A percentile compares a stretch with the other conserved stretches of the same genome.
Evolutionary conservation across 2,329 filamentous ascomycete species (phyloP).

Genomic region (Neofusicoccum laricinum): DNA sequence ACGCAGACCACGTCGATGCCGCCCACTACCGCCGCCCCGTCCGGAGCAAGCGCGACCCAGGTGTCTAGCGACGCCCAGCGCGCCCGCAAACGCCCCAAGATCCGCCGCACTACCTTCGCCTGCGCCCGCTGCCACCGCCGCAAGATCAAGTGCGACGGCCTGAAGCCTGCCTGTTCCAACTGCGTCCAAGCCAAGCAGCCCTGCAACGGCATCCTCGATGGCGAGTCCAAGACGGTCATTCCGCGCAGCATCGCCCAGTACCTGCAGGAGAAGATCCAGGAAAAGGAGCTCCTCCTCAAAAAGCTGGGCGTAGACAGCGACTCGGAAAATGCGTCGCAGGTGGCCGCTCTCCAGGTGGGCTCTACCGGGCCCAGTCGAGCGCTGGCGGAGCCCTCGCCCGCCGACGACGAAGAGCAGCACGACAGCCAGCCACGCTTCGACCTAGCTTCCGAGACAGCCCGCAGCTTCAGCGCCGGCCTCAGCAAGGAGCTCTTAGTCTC

Average conservation of each 20-base stretch:
- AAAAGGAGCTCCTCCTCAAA: slow-evolving; percentile 11
- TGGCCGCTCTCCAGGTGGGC: background rate
- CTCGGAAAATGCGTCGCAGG: background rate
- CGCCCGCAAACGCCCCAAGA: slow-evolving; percentile 15
- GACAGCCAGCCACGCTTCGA: background rate
- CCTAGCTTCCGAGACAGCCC: slow-evolving; percentile 7
- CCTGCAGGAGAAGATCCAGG: slow-evolving; percentile 16
- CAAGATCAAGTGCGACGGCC: slow-evolving; percentile 17
- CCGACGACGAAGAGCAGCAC: background rate
- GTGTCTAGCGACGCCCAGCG: slow-evolving; percentile 8
- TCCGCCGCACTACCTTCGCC: slow-evolving; percentile 15
- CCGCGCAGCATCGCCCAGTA: slow-evolving; percentile 17
- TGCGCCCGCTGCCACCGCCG: slow-evolving; percentile 15
- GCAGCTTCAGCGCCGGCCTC: slow-evolving; percentile 6
- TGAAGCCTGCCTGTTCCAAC: slow-evolving; percentile 16
- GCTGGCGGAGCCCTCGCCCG: background rate
- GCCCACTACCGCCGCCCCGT: background rate
- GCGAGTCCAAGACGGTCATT: slow-evolving; percentile 17
- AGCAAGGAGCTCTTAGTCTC: slow-evolving; percentile 3
- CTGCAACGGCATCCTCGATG: slow-evolving; percentile 18
- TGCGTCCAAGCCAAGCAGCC: slow-evolving; percentile 17
- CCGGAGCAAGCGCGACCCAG: background rate
- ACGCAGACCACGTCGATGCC: background rate
- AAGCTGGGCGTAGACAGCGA: slow-evolving; percentile 14
- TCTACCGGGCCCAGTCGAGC: background rate